Evolutionary conservation across 2,329 filamentous ascomycete species (phyloP).

Genomic region (Periconia digitata): DNA sequence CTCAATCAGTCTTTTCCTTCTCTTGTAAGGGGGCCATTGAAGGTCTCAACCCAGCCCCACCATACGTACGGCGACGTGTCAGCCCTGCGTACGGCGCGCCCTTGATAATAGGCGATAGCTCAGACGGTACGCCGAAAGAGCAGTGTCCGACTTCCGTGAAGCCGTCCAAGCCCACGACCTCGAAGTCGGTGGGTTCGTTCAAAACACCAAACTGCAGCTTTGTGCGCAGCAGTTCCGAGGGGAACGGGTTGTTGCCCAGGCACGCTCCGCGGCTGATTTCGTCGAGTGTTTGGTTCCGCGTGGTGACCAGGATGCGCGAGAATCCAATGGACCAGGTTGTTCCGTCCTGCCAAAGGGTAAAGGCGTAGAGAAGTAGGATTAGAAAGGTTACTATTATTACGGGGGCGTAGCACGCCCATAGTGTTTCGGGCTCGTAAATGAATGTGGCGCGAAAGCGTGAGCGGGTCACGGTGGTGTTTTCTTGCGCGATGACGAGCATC

Average conservation of each 20-base stretch:
- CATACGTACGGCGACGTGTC: too few species aligned
- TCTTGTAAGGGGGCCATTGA: not conserved
- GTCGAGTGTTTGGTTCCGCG: slow-evolving; percentile 38
- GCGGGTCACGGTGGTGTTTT: slow-evolving; percentile 20
- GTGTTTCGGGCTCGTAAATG: slow-evolving; percentile 28
- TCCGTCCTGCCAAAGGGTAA: slow-evolving; percentile 37
- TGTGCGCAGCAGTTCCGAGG: slow-evolving; percentile 40
- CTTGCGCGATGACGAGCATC: slow-evolving; percentile 25
- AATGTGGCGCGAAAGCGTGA: slow-evolving; percentile 31
- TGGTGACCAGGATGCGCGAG: slow-evolving; percentile 38
- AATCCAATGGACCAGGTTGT: slow-evolving; percentile 39
- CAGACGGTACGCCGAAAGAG: slow-evolving; percentile 34
- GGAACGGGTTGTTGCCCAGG: slow-evolving; percentile 44
- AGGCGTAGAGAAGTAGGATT: slow-evolving; percentile 29
- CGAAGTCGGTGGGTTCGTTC: slow-evolving; percentile 25
- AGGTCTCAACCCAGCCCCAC: too few species aligned
- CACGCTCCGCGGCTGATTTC: slow-evolving; percentile 44
- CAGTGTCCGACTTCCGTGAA: slow-evolving; percentile 27
- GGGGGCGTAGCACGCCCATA: slow-evolving; percentile 39
- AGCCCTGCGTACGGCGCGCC: slow-evolving; percentile 29
- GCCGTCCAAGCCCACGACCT: slow-evolving; percentile 22
- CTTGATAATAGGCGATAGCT: slow-evolving; percentile 22
- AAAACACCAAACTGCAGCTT: slow-evolving; percentile 43
- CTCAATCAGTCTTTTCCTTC: slow-evolving; percentile 13
- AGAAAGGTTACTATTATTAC: slow-evolving; percentile 33